Evolutionary conservation across 768 basidiomycete species (phyloP).

Genomic region (Pilatotrama ljubarskyi): DNA sequence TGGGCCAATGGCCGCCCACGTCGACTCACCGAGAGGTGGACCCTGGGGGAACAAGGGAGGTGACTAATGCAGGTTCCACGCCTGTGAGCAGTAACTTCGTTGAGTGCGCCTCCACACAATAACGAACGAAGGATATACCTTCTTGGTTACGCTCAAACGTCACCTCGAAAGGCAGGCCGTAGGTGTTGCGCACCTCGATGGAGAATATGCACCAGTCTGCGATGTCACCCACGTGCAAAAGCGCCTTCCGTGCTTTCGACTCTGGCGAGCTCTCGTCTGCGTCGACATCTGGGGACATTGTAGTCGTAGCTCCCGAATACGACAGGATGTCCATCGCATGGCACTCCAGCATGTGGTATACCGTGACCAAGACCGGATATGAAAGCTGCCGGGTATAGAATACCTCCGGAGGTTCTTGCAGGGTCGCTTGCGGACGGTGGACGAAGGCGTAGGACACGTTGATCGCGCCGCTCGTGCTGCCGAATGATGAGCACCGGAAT

Average conservation of each 20-base stretch:
- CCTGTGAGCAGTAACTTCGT: constrained; percentile 35
- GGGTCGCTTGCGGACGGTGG: constrained; percentile 41
- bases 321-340: constrained; percentile 80
- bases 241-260: constrained; percentile 25
- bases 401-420: constrained; percentile 40
- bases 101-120: neutral
- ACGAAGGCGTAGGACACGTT: constrained; percentile 83
- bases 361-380: constrained; percentile 89
- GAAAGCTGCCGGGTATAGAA: constrained; percentile 88
- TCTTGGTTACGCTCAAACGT: constrained; percentile 67
- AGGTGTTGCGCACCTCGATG: constrained; percentile 89
- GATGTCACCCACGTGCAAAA: constrained; percentile 47
- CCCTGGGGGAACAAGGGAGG: constrained; percentile 79
- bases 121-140: constrained; percentile 43
- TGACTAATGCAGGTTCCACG: constrained; percentile 40
- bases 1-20: neutral
- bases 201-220: constrained; percentile 84
- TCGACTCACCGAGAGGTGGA: constrained; percentile 71
- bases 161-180: constrained; percentile 90
- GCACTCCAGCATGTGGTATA: constrained; percentile 93
- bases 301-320: constrained; percentile 40
- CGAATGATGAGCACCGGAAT: constrained; percentile 17
- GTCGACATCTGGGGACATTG: constrained; percentile 17
- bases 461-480: constrained; percentile 74
- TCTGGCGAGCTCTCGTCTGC: constrained; percentile 23